Base-by-base conservation (phyloP, 1,284 basidiomycete genomes). In the Gastroboletus turbinatus region DNA sequence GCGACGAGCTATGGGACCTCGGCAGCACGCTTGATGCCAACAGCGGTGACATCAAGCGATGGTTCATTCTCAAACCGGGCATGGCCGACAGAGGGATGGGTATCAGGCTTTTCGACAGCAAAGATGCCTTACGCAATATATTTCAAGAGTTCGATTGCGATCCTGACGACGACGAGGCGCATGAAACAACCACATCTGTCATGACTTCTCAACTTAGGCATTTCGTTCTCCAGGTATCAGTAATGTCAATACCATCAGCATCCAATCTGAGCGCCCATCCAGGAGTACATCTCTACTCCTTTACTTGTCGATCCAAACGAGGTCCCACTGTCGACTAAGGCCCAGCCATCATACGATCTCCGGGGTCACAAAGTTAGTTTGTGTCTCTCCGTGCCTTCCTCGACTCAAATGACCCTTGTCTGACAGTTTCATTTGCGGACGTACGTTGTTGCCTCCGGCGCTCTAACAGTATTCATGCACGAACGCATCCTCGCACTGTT, bases 11-110 rank as follows among this genome's bases (percentile, higher is more conserved):
- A 27, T 99, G 89, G 79, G 95, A 98, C 53, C 81, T 99, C 11
- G 83, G 81, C 3, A 75, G 82, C 53, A 76, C 80, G 29, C 78
- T 98, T 33, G 80, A 85, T 29, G 70, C 43, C 14, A 50, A 63
- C 23, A 29, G 69, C 14, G 25, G 21, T 7, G 45, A 71, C 38
- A 70, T 74, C 1, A 63, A 72, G 8, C 83, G 76, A 58, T 94
- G 95, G 94, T 98, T 87, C 81, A 96, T 98, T 55, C 74, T 99
- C 52, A 99, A 99, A 75, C 96, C 97, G 38, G 94, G 94, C 13
- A 97, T 99, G 90, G 90, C 96, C 1, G 96, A 99, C 76, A 83
- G 94, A 52, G 97, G 94, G 5, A 92, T 94, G 78, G 97, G 96
- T 0, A 96, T 99, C 60, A 78, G 96, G 38, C 76, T 99, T 50